Conservation (phyloP, 23 red algal genomes). For the Chondrus crispus region DNA sequence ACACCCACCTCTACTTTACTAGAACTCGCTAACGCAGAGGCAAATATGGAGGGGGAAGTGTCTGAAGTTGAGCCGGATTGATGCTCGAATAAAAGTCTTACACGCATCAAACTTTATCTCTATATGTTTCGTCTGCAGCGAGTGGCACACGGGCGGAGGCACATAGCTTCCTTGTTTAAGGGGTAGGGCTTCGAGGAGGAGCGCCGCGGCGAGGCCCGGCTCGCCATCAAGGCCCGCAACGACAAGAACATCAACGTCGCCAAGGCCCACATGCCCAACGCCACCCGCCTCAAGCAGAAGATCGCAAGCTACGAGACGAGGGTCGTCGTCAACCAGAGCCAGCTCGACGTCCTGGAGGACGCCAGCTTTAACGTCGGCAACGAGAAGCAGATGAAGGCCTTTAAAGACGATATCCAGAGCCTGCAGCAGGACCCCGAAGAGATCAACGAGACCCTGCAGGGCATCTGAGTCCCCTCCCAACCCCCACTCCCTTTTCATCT, state of each 20-base stretch:
- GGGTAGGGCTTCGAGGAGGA: constrained; percentile 55
- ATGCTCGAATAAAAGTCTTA: too few species aligned
- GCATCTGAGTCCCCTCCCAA: too few species aligned
- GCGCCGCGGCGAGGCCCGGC: constrained; percentile 15
- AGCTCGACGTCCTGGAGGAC: constrained; percentile 42
- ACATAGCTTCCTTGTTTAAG: too few species aligned
- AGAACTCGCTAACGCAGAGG: too few species aligned
- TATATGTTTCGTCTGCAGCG: too few species aligned
- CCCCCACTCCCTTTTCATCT: too few species aligned
- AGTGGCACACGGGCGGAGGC: too few species aligned
- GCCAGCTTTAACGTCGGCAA: background rate
- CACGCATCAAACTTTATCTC: too few species aligned
- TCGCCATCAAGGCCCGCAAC: constrained; percentile 17
- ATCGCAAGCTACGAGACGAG: constrained; percentile 28
- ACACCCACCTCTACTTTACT: too few species aligned
- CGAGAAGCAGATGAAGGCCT: constrained; percentile 7
- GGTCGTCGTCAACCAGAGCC: constrained; percentile 9
- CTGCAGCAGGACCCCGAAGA: constrained; percentile 23
- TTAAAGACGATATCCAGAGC: background rate
- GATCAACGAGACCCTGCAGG: constrained; percentile 32
- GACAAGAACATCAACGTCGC: constrained; percentile 25
- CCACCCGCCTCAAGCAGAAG: constrained; percentile 24
- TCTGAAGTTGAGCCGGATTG: too few species aligned
- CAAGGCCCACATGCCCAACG: constrained; percentile 14
- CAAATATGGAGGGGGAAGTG: too few species aligned